These are phyloP conservation scores for Chlorella sp. DNA, from an alignment of 139 green algal species.

Conservation along the genomic window DNA sequence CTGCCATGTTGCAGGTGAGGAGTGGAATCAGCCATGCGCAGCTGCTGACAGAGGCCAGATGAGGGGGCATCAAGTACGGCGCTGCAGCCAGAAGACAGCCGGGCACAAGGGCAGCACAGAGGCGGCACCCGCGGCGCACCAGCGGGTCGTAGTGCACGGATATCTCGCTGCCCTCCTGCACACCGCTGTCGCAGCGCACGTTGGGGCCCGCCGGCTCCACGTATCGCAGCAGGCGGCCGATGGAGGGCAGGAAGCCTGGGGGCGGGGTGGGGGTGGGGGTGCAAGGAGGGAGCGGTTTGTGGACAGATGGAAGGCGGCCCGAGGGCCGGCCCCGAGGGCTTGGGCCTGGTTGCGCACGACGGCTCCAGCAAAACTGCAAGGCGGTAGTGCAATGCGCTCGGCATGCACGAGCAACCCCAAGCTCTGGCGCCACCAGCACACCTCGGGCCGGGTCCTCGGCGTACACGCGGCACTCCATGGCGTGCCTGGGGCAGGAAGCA, in stretches of 20 bases:
- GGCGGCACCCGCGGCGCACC: constrained; percentile 52
- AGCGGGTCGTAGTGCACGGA: constrained; percentile 87
- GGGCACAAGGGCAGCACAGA: background rate
- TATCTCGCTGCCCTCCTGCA: constrained; percentile 70
- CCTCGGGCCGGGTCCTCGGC: constrained; percentile 38
- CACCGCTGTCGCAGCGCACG: constrained; percentile 77
- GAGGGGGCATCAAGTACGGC: background rate
- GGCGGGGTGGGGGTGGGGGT: background rate
- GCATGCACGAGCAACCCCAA: too few species aligned
- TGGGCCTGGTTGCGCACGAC: too few species aligned
- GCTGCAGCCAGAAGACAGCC: too few species aligned
- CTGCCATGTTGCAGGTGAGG: background rate
- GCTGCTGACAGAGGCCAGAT: background rate
- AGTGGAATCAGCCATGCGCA: too few species aligned
- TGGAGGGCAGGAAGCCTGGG: constrained; percentile 46
- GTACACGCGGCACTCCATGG: constrained; percentile 66
- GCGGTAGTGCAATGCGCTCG: background rate
- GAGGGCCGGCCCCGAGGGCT: too few species aligned
- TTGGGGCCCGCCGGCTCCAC: constrained; percentile 35
- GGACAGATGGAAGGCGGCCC: too few species aligned
- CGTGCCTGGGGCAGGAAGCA: background rate
- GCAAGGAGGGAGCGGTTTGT: background rate
- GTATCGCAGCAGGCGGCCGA: constrained; percentile 65
- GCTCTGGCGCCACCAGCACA: background rate
- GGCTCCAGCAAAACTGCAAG: background rate